Evolutionary conservation across 2,329 filamentous ascomycete genomes (phyloP).

Genomic region (Fusarium sp.): DNA sequence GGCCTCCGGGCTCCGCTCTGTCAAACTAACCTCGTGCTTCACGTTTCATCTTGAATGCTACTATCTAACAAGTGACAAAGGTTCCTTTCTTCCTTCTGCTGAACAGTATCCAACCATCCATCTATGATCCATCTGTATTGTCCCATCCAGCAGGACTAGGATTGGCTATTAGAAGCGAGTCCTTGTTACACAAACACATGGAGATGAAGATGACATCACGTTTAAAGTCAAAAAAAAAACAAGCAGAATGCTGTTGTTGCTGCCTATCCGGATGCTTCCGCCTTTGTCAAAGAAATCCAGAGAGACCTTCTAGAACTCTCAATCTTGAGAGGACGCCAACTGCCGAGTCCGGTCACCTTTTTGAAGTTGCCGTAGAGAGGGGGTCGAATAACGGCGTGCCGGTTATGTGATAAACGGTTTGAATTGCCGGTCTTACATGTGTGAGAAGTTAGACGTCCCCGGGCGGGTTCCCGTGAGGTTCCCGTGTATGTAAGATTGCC

Average conservation of each 20-base stretch:
- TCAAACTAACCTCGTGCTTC: background rate
- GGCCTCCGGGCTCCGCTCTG: background rate
- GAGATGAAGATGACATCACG: conserved; percentile 5
- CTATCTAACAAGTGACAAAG: background rate
- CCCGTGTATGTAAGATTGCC: conserved; percentile 1
- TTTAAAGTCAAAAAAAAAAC: background rate
- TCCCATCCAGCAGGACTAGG: background rate
- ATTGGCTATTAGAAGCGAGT: background rate
- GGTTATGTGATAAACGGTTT: background rate
- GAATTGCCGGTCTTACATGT: conserved; percentile 3
- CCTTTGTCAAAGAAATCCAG: background rate
- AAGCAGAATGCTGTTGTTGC: background rate
- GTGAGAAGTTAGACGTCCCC: conserved; percentile 2
- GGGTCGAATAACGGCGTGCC: background rate
- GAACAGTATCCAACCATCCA: background rate
- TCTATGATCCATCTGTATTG: background rate
- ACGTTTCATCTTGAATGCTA: background rate
- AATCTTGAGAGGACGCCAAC: background rate
- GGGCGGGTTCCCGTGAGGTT: background rate
- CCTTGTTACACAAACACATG: background rate
- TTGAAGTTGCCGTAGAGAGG: background rate
- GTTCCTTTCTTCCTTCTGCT: background rate
- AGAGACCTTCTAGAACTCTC: background rate
- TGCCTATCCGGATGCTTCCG: background rate
- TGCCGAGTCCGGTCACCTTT: background rate